Base-by-base conservation (phyloP, 345 rosid species). In the Eucalyptus curtisii region DNA sequence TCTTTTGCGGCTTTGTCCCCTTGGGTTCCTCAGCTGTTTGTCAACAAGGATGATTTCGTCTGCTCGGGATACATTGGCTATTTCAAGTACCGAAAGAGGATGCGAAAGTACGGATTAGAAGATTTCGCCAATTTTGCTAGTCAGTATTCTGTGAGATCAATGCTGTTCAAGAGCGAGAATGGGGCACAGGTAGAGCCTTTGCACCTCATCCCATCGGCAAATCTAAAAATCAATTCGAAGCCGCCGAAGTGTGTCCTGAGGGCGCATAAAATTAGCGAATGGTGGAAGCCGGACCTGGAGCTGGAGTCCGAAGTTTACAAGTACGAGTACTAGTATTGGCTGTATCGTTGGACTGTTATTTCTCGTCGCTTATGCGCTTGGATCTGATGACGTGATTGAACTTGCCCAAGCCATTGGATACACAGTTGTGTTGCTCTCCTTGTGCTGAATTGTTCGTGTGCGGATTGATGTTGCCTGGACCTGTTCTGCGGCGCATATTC, bases 231-330 rank as follows among this genome's bases (percentile, higher is more conserved):
- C 24, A 98, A 96, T 90, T 15, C 48, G 85, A 90, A 88, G 7
- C 91, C 95, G 4, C 48, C 91, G 0, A 16, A 16, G 53, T 14
- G 17, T 0, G 6, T 2, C 71, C 94, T 89, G 90, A 91, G 92
- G 86, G 99, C 99, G 37, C 99, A 97, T 90, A 94, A 97, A 66
- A 91, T 98, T 89, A 97, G 94, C 90, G 95, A 96, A 87, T 97
- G 99, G 99, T 97, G 98, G 99, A 92, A 90, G 53, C 95, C 92
- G 4, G 93, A 95, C 87, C 68, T 89, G 85, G 59, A 90, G 47
- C 87, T 95, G 87, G 91, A 93, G 86, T 92, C 95, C 84, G 90
- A 92, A 90, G 80, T 93, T 59, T 92, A 95, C 93, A 85, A 88
- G 87, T 96, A 95, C 90, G 88, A 85, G 3, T 1, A 2, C 49